Evolutionary conservation across 2,329 filamentous ascomycete genomes (phyloP), one percentile per base, ranked within the genome.

Genomic region (Pseudonectria foliicola): DNA sequence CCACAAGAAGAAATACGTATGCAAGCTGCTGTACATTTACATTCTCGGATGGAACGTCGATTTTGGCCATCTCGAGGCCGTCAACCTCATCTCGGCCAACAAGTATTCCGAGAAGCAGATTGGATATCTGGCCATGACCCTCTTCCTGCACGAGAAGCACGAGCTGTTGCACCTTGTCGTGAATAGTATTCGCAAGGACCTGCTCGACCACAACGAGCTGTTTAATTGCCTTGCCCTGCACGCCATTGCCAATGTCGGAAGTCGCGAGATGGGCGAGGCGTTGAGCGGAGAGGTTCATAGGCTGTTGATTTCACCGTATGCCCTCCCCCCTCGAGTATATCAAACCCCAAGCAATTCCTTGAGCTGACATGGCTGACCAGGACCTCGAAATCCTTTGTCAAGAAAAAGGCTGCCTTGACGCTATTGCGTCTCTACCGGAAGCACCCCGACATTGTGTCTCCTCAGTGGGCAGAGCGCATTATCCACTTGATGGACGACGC

Each of bases 61-160:
- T 62, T 98, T 98, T 62, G 92, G 92, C 37, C 92, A 98, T 59
- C 79, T 98, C 49, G 92, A 98, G 67, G 93, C 93, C 24, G 90
- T 98, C 57, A 96, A 96, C 57, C 77, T 98, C 54, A 93, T 98
- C 50, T 95, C 90, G 18, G 88, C 90, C 37, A 88, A 75, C 56
- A 98, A 96, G 60, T 98, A 96, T 66, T 96, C 90, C 14, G 92
- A 98, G 62, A 98, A 98, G 68, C 92, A 98, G 70, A 98, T 98
- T 57, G 92, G 92, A 37, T 98, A 98, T 60, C 75, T 98, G 51
- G 92, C 92, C 34, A 93, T 98, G 62, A 98, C 92, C 2, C 73
- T 98, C 36, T 96, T 98, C 64, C 71, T 98, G 27, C 92, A 98
- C 63, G 92, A 98, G 64, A 80, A 94, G 61, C 92, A 98, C 66